A percentile compares a stretch with the other conserved stretches of the same genome.
These are phyloP conservation scores for Pseudonectria foliicola DNA, from an alignment of 2,329 filamentous ascomycete genomes.

Conservation along the genomic window DNA sequence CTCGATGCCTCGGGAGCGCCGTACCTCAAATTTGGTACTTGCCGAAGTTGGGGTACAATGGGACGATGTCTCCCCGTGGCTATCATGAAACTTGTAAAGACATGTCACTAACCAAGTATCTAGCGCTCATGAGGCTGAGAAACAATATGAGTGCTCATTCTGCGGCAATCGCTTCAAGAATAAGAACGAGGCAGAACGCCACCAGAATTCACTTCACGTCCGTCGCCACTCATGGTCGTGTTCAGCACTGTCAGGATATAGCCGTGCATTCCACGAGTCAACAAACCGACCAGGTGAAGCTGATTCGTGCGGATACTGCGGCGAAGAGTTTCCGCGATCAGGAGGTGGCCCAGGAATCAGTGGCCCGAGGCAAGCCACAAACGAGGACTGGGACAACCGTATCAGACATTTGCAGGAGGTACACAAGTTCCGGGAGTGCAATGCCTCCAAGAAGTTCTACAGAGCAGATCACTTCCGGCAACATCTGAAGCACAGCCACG, in stretches of 20 bases:
- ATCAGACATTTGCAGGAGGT: constrained; percentile 81
- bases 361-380: constrained; percentile 48
- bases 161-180: constrained; percentile 97
- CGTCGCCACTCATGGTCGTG: constrained; percentile 96
- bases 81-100: background rate
- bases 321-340: constrained; percentile 69
- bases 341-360: constrained; percentile 33
- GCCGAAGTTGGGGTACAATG: background rate
- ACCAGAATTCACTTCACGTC: constrained; percentile 91
- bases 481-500: constrained; percentile 95
- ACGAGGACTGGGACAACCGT: constrained; percentile 81
- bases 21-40: too few relatives aligned
- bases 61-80: too few relatives aligned
- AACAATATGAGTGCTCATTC: constrained; percentile 89
- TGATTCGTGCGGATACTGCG: constrained; percentile 92
- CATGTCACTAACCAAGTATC: constrained; percentile 16
- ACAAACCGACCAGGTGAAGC: constrained; percentile 56
- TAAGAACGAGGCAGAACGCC: constrained; percentile 94
- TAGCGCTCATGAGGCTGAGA: constrained; percentile 86
- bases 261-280: constrained; percentile 82
- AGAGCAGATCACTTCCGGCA: constrained; percentile 96
- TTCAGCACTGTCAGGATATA: constrained; percentile 69
- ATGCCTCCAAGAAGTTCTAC: constrained; percentile 97
- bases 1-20: too few relatives aligned
- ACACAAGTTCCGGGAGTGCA: constrained; percentile 97